Conservation (phyloP, 106 monocot genomes). For the Acorus gramineus region DNA sequence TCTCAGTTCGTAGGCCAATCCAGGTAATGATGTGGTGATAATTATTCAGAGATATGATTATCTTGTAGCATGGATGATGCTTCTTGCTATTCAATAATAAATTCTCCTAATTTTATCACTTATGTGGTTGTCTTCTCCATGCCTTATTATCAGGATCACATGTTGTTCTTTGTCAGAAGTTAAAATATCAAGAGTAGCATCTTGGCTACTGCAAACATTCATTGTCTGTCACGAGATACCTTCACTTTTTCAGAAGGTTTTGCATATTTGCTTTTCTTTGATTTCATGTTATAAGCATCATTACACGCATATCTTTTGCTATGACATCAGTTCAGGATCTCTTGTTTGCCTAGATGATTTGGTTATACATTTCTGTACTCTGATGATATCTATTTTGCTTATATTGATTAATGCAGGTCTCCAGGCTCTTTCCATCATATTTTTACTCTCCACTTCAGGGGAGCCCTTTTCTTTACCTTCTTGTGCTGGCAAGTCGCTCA, state of each 20-base stretch:
- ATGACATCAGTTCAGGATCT: too few species aligned
- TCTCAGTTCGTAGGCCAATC: conserved; percentile 65
- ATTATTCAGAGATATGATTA: background rate
- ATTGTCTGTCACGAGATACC: conserved; percentile 49
- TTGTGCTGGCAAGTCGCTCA: conserved; percentile 29
- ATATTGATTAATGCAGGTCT: conserved; percentile 34
- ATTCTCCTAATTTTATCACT: background rate
- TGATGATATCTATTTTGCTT: too few species aligned
- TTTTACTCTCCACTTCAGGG: conserved; percentile 49
- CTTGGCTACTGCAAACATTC: conserved; percentile 71
- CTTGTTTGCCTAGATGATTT: too few species aligned
- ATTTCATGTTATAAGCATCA: background rate
- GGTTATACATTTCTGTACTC: too few species aligned
- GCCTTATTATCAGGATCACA: conserved; percentile 27
- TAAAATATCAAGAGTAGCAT: conserved; percentile 33
- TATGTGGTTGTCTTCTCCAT: background rate
- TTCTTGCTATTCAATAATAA: background rate
- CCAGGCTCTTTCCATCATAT: conserved; percentile 59
- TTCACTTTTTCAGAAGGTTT: conserved; percentile 69
- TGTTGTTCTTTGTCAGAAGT: conserved; percentile 59
- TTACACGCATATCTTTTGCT: too few species aligned
- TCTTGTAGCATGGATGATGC: too few species aligned
- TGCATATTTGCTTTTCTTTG: conserved; percentile 2
- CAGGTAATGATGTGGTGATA: conserved; percentile 15
- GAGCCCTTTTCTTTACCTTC: conserved; percentile 24